These are phyloP conservation scores for Esteya vermicola DNA, from an alignment of 2,329 filamentous ascomycete species.

Conservation along the genomic window DNA sequence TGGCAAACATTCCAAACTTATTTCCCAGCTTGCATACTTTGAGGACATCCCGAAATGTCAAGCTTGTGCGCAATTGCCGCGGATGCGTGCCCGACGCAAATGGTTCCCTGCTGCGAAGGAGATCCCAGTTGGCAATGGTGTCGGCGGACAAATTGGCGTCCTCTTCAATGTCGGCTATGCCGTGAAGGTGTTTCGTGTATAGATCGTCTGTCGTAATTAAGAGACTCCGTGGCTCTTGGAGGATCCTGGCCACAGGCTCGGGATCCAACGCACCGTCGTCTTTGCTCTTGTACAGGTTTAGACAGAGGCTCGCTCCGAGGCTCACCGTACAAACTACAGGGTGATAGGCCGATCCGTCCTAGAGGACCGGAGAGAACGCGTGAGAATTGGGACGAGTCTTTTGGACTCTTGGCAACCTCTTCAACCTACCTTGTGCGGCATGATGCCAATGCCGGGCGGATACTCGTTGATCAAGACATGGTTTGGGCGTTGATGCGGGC, in stretches of 20 bases:
- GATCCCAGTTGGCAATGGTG: constrained; percentile 58
- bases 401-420: neutral
- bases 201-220: constrained; percentile 56
- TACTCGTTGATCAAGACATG: constrained; percentile 95
- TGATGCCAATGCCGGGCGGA: constrained; percentile 75
- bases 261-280: constrained; percentile 42
- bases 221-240: constrained; percentile 75
- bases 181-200: constrained; percentile 61
- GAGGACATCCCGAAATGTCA: constrained; percentile 77
- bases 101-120: constrained; percentile 37
- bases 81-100: constrained; percentile 38
- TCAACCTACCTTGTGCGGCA: constrained; percentile 62
- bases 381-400: neutral
- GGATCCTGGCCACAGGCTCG: constrained; percentile 39
- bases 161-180: constrained; percentile 50
- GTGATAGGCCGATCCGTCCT: constrained; percentile 73
- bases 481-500: constrained; percentile 67
- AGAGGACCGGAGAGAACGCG: too few relatives aligned
- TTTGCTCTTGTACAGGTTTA: constrained; percentile 59
- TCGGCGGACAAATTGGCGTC: constrained; percentile 49
- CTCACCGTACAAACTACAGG: constrained; percentile 85
- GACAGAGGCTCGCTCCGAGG: constrained; percentile 60
- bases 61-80: constrained; percentile 50
- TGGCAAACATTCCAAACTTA: constrained; percentile 38
- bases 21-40: constrained; percentile 62